Percentiles rank a stretch among this genome's conserved stretches.
Conservation (phyloP, 495 filamentous ascomycete species). For the Neurospora sp. region DNA sequence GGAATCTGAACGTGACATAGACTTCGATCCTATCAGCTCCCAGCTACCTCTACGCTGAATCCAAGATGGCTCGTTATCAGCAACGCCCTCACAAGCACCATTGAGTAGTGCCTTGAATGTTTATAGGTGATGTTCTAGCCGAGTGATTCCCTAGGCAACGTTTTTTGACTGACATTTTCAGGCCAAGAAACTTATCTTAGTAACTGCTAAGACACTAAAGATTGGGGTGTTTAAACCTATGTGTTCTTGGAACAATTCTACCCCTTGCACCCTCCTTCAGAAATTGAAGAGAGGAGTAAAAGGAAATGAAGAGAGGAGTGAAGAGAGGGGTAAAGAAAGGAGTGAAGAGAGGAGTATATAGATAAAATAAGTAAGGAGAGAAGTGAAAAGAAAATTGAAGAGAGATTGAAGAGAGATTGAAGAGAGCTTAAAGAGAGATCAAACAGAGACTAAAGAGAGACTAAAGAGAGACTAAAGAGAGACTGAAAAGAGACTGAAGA, state of each 20-base stretch:
- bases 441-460: no score
- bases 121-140: background rate
- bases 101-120: background rate
- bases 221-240: background rate
- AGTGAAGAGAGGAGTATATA: no score
- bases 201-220: background rate
- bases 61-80: background rate
- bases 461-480: background rate
- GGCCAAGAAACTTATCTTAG: background rate
- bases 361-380: background rate
- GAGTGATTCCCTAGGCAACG: background rate
- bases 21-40: background rate
- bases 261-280: background rate
- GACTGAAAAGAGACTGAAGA: background rate
- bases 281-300: background rate
- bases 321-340: background rate
- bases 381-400: background rate
- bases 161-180: background rate
- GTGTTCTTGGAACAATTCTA: background rate
- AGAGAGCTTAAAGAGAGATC: background rate
- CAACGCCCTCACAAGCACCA: accelerated
- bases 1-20: background rate
- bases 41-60: background rate
- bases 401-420: background rate
- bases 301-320: background rate